Evolutionary conservation across 257 asterid species (phyloP).

Genomic region (Nicotiana knightiana): DNA sequence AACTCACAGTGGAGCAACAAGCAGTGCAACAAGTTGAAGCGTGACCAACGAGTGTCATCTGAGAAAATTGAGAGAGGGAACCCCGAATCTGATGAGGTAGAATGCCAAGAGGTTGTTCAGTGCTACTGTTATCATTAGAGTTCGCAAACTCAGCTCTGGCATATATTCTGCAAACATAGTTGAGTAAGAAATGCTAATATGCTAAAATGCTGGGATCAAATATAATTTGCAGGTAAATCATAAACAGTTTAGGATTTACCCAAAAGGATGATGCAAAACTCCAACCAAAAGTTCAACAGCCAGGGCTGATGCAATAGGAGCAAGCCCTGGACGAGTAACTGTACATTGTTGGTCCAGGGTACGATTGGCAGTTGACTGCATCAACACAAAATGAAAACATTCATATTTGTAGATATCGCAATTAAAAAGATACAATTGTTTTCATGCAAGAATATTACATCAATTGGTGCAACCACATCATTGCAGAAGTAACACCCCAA

Average conservation of each 20-base stretch:
- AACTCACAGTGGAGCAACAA: slow-evolving; percentile 72
- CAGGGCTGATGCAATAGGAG: slow-evolving; percentile 95
- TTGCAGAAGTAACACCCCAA: slow-evolving; percentile 97
- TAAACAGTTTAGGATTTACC: slow-evolving; percentile 36
- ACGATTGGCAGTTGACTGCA: slow-evolving; percentile 88
- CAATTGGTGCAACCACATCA: slow-evolving; percentile 93
- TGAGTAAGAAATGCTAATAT: neutral
- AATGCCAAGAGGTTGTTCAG: slow-evolving; percentile 80
- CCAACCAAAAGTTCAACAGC: slow-evolving; percentile 93
- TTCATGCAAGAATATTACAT: slow-evolving; percentile 36
- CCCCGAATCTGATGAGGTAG: slow-evolving; percentile 97
- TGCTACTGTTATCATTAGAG: slow-evolving; percentile 36
- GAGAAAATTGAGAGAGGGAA: slow-evolving; percentile 82
- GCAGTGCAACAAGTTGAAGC: slow-evolving; percentile 92
- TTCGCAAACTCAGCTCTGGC: slow-evolving; percentile 76
- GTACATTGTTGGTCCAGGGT: slow-evolving; percentile 98
- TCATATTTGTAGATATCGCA: neutral
- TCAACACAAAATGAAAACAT: neutral
- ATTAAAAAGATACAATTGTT: neutral
- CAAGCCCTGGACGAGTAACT: slow-evolving; percentile 98
- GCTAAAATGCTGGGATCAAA: neutral
- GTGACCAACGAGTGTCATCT: slow-evolving; percentile 82
- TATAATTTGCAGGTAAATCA: neutral
- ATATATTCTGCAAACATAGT: slow-evolving; percentile 39
- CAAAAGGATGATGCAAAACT: slow-evolving; percentile 78